A percentile compares a stretch with the other conserved stretches of the same genome.
Conservation (phyloP, 108 stramenopile genomes). For the Cyclotella baltica region DNA sequence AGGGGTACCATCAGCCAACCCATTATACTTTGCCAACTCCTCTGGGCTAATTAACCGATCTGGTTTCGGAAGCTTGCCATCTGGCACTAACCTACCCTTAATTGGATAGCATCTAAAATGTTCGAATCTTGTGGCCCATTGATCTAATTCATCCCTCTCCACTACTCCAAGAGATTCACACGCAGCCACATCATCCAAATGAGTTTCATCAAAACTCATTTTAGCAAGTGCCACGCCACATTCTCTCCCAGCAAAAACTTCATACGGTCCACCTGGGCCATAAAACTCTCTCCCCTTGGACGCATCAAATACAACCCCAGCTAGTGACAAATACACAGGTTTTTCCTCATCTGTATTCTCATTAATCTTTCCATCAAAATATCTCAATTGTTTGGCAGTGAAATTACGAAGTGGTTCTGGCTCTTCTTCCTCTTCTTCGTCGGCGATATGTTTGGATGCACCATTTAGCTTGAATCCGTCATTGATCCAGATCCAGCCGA, state of each 20-base stretch:
- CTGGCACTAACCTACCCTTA: conserved; percentile 84
- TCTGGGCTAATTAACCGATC: conserved; percentile 73
- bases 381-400: conserved; percentile 71
- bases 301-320: conserved; percentile 95
- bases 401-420: conserved; percentile 86
- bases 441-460: conserved; percentile 36
- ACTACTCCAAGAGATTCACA: conserved; percentile 78
- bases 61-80: conserved; percentile 58
- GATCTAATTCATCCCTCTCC: conserved; percentile 84
- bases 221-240: conserved; percentile 94
- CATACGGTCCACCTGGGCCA: conserved; percentile 93
- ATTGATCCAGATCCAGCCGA: conserved; percentile 52
- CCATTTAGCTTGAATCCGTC: conserved; percentile 43
- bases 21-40: conserved; percentile 70
- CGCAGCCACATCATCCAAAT: conserved; percentile 81
- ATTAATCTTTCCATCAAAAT: conserved; percentile 83
- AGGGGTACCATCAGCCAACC: conserved; percentile 58
- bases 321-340: conserved; percentile 91
- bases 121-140: conserved; percentile 94
- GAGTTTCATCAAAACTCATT: conserved; percentile 89
- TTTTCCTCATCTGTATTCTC: conserved; percentile 75
- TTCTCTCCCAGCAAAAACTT: conserved; percentile 95
- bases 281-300: conserved; percentile 91
- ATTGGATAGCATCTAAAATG: conserved; percentile 92
- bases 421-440: conserved; percentile 62